These are phyloP conservation scores for Irpex sp. DNA, from an alignment of 1,284 basidiomycete species.

Conservation along the genomic window DNA sequence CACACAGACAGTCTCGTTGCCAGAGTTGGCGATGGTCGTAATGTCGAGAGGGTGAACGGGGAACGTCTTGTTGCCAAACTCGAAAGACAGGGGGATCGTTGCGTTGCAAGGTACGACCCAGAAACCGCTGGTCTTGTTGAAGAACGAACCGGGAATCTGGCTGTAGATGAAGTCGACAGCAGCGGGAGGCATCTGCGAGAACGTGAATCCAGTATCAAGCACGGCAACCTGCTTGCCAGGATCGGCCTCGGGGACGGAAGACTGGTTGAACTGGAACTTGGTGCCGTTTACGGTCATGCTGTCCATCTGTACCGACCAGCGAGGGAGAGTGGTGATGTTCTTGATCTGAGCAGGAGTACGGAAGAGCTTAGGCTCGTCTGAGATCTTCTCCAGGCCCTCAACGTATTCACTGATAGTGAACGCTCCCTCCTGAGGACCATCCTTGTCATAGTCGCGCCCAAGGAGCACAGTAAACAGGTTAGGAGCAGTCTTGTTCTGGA, in stretches of 20 bases:
- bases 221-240: constrained; percentile 24
- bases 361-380: constrained; percentile 22
- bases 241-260: constrained; percentile 22
- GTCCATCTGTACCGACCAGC: constrained; percentile 28
- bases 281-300: constrained; percentile 26
- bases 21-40: constrained; percentile 14
- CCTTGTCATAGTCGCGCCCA: constrained; percentile 22
- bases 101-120: constrained; percentile 26
- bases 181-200: constrained; percentile 23
- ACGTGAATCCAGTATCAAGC: constrained; percentile 30
- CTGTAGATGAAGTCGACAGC: constrained; percentile 29
- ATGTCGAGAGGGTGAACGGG: constrained; percentile 27
- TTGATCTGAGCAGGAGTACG: constrained; percentile 47
- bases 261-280: constrained; percentile 24
- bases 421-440: constrained; percentile 21
- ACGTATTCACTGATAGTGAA: constrained; percentile 30
- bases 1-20: constrained; percentile 20
- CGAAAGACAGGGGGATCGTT: constrained; percentile 21
- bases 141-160: constrained; percentile 22
- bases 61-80: constrained; percentile 19
- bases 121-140: constrained; percentile 14
- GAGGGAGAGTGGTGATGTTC: constrained; percentile 39
- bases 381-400: constrained; percentile 19
- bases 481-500: constrained; percentile 21
- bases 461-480: constrained; percentile 28